A percentile compares a stretch with the other conserved stretches of the same genome.
These are phyloP conservation scores for Delonix regia DNA, from an alignment of 306 rosid genomes.

Conservation along the genomic window DNA sequence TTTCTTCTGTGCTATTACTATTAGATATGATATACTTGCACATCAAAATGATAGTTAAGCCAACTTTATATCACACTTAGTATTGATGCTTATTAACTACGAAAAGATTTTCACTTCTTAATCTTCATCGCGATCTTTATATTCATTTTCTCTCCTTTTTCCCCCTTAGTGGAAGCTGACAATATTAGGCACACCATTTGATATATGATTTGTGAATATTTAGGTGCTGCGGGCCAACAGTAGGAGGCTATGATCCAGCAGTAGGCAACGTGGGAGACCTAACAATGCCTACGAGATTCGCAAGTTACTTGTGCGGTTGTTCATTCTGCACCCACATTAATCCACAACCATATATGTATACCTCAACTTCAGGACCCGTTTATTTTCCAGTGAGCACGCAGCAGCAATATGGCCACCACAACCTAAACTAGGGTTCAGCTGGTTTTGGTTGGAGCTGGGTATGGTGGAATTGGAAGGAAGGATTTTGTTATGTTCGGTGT, in stretches of 20 bases:
- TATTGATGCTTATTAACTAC: no score
- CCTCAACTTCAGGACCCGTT: slow-evolving; percentile 59
- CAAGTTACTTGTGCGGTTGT: slow-evolving; percentile 63
- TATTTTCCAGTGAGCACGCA: slow-evolving; percentile 45
- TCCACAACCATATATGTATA: slow-evolving; percentile 58
- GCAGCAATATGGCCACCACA: slow-evolving; percentile 42
- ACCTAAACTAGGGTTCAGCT: slow-evolving; percentile 27
- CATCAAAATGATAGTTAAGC: no score
- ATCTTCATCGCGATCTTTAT: not conserved
- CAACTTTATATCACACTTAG: no score
- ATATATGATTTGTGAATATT: not conserved
- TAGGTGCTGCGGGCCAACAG: slow-evolving; percentile 72
- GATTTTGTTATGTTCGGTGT: no score
- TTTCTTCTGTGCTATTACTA: no score
- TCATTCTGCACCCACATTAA: slow-evolving; percentile 57
- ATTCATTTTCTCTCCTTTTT: no score
- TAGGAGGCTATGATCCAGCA: slow-evolving; percentile 51
- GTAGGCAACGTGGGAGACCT: slow-evolving; percentile 53
- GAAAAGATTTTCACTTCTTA: no score
- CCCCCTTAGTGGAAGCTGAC: no score
- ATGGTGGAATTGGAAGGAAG: no score
- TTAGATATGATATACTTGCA: no score
- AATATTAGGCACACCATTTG: not conserved
- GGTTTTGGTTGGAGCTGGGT: no score
- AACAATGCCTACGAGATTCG: slow-evolving; percentile 63